These are phyloP conservation scores for Talaromyces sp. DNA, from an alignment of 2,329 filamentous ascomycete species.

Conservation along the genomic window DNA sequence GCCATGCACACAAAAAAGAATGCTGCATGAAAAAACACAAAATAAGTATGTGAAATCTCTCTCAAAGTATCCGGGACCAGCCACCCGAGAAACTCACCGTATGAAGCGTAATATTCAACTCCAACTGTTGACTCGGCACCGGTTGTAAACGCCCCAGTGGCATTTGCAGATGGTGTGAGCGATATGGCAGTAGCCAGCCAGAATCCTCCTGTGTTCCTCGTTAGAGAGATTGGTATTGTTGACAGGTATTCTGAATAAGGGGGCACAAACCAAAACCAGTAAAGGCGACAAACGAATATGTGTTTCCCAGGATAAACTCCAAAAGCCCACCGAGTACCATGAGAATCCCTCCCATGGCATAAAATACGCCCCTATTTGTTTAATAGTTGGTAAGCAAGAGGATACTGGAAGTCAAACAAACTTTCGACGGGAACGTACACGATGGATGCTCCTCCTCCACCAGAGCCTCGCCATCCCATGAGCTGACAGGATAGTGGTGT, in stretches of 20 bases:
- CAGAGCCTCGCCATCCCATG: slow-evolving; percentile 51
- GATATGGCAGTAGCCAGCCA: slow-evolving; percentile 55
- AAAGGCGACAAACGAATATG: slow-evolving; percentile 57
- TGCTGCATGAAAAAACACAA: slow-evolving; percentile 13
- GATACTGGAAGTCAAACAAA: background rate
- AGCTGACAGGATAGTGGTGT: slow-evolving; percentile 49
- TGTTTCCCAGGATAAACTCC: slow-evolving; percentile 57
- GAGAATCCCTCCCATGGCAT: slow-evolving; percentile 37
- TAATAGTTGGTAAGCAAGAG: too few relatives aligned
- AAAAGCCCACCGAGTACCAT: slow-evolving; percentile 45
- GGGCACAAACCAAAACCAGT: slow-evolving; percentile 41
- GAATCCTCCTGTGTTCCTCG: slow-evolving; percentile 39
- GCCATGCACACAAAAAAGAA: slow-evolving; percentile 66
- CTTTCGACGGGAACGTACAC: background rate
- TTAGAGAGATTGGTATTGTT: background rate
- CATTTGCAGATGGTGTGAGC: slow-evolving; percentile 51
- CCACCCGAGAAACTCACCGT: slow-evolving; percentile 38
- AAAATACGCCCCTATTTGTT: slow-evolving; percentile 41
- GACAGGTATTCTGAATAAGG: background rate
- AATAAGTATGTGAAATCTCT: background rate
- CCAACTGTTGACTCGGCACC: slow-evolving; percentile 20
- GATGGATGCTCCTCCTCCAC: slow-evolving; percentile 2
- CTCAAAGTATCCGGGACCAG: background rate
- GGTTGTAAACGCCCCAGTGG: slow-evolving; percentile 40
- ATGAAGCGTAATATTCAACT: slow-evolving; percentile 45